Percentiles rank a stretch among this genome's conserved stretches.
Evolutionary conservation across 805 yeast species (phyloP).

Genomic region (Metschnikowia sp.): DNA sequence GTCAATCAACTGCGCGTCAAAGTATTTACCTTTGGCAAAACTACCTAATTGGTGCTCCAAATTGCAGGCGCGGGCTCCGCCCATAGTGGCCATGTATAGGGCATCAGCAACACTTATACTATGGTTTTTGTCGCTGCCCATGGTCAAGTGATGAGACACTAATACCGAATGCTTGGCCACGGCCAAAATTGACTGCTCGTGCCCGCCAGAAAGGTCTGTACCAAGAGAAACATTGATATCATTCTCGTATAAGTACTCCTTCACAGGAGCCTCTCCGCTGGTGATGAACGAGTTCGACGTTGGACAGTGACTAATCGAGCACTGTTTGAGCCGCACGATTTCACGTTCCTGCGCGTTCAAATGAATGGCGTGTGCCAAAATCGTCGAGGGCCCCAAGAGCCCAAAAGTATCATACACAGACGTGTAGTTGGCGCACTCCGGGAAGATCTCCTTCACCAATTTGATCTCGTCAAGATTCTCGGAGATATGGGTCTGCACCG

Average conservation of each 20-base stretch:
- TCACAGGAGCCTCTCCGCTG: conserved; percentile 85
- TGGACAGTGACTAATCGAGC: conserved; percentile 92
- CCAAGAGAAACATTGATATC: conserved; percentile 72
- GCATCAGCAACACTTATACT: conserved; percentile 49
- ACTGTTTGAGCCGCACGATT: conserved; percentile 47
- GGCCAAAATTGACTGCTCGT: conserved; percentile 37
- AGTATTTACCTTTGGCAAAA: conserved; percentile 73
- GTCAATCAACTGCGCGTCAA: conserved; percentile 80
- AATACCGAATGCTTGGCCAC: conserved; percentile 33
- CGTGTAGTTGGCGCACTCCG: conserved; percentile 65
- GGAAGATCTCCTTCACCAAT: conserved; percentile 71
- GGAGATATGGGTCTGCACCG: conserved; percentile 87
- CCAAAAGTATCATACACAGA: conserved; percentile 69
- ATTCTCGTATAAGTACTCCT: conserved; percentile 50
- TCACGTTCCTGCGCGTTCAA: conserved; percentile 61
- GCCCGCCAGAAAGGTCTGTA: conserved; percentile 43
- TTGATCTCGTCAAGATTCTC: conserved; percentile 76
- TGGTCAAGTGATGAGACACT: conserved; percentile 40
- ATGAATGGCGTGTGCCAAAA: conserved; percentile 88
- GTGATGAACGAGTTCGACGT: conserved; percentile 83
- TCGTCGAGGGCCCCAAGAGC: conserved; percentile 61
- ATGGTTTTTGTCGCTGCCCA: conserved; percentile 17
- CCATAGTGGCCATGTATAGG: conserved; percentile 77
- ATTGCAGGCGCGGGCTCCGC: conserved; percentile 80
- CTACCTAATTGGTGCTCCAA: conserved; percentile 59